phyloP scores from a whole-genome alignment of 345 rosid genomes.

The Gossypium ekmanianum region DNA sequence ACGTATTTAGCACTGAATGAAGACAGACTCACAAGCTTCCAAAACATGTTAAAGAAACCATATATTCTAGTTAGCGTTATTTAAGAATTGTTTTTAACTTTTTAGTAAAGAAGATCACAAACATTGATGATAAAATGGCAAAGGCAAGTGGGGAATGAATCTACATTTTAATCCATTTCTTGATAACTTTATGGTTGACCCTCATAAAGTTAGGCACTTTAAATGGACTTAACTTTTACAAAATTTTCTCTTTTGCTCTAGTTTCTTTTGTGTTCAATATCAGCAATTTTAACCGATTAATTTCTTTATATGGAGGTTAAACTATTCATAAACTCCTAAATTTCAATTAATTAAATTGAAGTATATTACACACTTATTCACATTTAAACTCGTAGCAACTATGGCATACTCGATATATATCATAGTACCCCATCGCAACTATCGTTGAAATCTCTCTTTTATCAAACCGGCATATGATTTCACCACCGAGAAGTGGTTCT shows the following conservation, averaged over 20 bases:
- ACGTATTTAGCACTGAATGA: neutral
- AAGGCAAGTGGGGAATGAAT: neutral
- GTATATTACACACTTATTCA: too few relatives aligned
- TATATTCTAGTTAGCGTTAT: neutral
- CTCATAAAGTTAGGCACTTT: slow-evolving; percentile 16
- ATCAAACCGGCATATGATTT: neutral
- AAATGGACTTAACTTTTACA: slow-evolving; percentile 6
- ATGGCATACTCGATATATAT: too few relatives aligned
- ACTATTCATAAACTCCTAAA: too few relatives aligned
- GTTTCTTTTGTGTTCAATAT: neutral
- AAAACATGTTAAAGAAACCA: neutral
- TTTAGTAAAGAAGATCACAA: neutral
- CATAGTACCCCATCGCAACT: neutral
- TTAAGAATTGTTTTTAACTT: neutral
- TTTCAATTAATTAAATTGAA: too few relatives aligned
- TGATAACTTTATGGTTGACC: slow-evolving; percentile 25
- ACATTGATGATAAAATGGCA: neutral
- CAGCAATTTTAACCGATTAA: neutral
- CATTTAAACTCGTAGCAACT: too few relatives aligned
- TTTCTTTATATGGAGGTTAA: too few relatives aligned
- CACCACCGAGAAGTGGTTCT: neutral
- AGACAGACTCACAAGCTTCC: neutral
- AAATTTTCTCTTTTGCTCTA: neutral
- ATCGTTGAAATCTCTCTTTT: neutral
- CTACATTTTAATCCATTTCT: slow-evolving; percentile 2